phyloP scores from a whole-genome alignment of 2,329 filamentous ascomycete species.

The Apiospora malaysiana region DNA sequence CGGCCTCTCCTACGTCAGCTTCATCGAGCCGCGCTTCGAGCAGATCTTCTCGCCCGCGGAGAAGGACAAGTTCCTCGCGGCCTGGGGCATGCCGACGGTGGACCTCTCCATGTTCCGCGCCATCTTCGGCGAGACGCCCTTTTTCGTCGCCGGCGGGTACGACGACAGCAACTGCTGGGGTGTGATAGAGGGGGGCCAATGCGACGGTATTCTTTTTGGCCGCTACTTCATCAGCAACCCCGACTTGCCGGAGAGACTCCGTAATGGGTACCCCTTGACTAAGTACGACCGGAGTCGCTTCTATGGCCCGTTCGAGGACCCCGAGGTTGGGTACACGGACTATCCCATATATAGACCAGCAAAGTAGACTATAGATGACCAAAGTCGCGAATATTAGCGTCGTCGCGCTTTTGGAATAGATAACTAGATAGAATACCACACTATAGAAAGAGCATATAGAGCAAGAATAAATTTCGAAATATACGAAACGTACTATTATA shows the following conservation, averaged over 20 bases:
- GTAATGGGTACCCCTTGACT: constrained; percentile 44
- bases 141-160: constrained; percentile 34
- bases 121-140: constrained; percentile 38
- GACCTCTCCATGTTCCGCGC: constrained; percentile 33
- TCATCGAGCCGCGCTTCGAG: constrained; percentile 55
- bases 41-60: constrained; percentile 46
- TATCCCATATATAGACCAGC: constrained; percentile 34
- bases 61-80: constrained; percentile 43
- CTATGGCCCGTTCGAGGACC: constrained; percentile 36
- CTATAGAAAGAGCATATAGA: background rate
- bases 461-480: background rate
- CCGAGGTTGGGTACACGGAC: constrained; percentile 42
- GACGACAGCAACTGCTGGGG: constrained; percentile 36
- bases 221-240: constrained; percentile 53
- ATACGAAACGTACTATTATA: no score
- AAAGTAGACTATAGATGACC: background rate
- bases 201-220: constrained; percentile 49
- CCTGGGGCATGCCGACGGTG: constrained; percentile 39
- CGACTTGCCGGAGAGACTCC: constrained; percentile 47
- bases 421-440: background rate
- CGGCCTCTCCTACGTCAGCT: constrained; percentile 51
- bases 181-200: constrained; percentile 30
- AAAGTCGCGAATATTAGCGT: background rate
- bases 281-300: constrained; percentile 47
- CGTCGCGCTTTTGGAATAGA: background rate